phyloP scores from a whole-genome alignment of 495 filamentous ascomycete genomes.

The Ascodesmis nigricans region DNA sequence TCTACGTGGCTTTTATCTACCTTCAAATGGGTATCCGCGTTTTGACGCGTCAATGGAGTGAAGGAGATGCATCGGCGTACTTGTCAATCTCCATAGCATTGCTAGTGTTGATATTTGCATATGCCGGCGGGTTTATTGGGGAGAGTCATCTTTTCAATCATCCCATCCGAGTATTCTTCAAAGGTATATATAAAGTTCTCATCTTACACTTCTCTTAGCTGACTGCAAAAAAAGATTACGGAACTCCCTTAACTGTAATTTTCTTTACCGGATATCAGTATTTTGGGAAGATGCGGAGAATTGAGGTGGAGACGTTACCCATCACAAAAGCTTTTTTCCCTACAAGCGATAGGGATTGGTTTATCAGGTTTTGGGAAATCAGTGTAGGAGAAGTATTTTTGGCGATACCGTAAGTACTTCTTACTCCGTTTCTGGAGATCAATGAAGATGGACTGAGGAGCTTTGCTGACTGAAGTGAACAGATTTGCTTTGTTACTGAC shows the following conservation, averaged over 20 bases:
- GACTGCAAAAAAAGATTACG: no score
- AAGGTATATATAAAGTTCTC: no score
- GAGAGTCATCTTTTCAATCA: slow-evolving; percentile 46
- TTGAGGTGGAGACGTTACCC: slow-evolving; percentile 43
- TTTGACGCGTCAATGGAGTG: slow-evolving; percentile 36
- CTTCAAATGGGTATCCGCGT: slow-evolving; percentile 70
- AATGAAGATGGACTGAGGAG: background rate
- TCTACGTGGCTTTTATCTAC: slow-evolving; percentile 75
- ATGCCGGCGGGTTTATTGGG: slow-evolving; percentile 47
- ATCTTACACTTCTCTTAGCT: no score
- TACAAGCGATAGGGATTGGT: slow-evolving; percentile 55
- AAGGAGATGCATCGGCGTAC: slow-evolving; percentile 41
- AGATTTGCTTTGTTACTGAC: slow-evolving; percentile 61
- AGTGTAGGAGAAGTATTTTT: slow-evolving; percentile 53
- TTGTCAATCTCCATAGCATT: slow-evolving; percentile 52
- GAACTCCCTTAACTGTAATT: slow-evolving; percentile 57
- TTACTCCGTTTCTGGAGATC: background rate
- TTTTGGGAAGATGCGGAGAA: slow-evolving; percentile 49
- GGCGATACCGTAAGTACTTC: slow-evolving; percentile 38
- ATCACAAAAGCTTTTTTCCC: slow-evolving; percentile 63
- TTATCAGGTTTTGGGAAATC: slow-evolving; percentile 77
- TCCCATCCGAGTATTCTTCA: slow-evolving; percentile 50
- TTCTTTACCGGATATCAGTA: slow-evolving; percentile 82
- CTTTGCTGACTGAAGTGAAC: background rate
- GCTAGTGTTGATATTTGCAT: slow-evolving; percentile 49